phyloP scores from a whole-genome alignment of 257 asterid species.

The Solanum ossicruentum region DNA sequence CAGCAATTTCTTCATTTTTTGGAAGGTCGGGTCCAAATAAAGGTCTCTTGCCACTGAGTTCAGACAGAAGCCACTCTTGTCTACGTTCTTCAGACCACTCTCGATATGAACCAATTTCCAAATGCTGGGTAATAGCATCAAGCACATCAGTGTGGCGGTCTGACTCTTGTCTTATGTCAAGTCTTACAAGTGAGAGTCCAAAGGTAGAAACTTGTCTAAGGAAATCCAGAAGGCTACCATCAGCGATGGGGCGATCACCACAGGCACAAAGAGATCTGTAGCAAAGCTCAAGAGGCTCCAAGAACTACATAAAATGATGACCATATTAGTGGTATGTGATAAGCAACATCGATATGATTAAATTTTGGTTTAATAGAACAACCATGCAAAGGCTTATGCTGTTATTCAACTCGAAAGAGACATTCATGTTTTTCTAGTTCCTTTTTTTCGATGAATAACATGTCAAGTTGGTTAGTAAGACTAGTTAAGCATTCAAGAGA shows the following conservation, averaged over 20 bases:
- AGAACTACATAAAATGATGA: slow-evolving; percentile 14
- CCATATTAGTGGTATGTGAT: not conserved
- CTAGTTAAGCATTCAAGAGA: not conserved
- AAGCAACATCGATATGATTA: not conserved
- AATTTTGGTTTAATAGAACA: not conserved
- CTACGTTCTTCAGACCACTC: slow-evolving; percentile 39
- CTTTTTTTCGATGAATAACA: not conserved
- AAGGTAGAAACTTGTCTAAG: slow-evolving; percentile 44
- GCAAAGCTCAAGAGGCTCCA: slow-evolving; percentile 44
- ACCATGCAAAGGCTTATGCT: not conserved
- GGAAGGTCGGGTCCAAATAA: slow-evolving; percentile 40
- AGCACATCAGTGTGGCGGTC: slow-evolving; percentile 38
- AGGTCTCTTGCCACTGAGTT: slow-evolving; percentile 40
- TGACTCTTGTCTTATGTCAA: slow-evolving; percentile 41
- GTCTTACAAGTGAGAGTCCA: slow-evolving; percentile 40
- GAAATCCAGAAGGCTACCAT: slow-evolving; percentile 41
- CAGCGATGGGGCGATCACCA: slow-evolving; percentile 37
- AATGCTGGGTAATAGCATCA: slow-evolving; percentile 29
- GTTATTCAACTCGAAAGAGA: not conserved
- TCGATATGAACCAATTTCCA: slow-evolving; percentile 33
- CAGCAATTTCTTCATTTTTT: slow-evolving; percentile 37
- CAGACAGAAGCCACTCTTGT: slow-evolving; percentile 42
- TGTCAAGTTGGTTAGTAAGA: not conserved
- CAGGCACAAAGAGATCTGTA: slow-evolving; percentile 39
- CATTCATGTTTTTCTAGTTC: not conserved